Evolutionary conservation across 176 grass and related monocot species (phyloP).

Genomic region (Ananas comosus): DNA sequence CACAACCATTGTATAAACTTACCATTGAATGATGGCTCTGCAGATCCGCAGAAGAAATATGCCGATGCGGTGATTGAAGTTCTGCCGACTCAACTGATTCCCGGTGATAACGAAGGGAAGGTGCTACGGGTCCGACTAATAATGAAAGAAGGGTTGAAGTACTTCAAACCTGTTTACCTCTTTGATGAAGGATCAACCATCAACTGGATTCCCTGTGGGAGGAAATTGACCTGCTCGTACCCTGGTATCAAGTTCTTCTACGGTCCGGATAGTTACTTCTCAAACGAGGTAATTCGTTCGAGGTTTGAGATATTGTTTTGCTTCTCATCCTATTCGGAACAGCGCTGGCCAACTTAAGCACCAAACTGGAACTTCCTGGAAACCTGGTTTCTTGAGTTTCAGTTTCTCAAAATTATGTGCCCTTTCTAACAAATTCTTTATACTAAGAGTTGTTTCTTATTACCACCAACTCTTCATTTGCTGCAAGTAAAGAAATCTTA

Average conservation of each 20-base stretch:
- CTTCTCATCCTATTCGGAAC: too few species aligned
- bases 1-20: too few species aligned
- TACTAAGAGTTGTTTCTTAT: too few species aligned
- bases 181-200: conserved; percentile 91
- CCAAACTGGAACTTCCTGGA: conserved; percentile 1
- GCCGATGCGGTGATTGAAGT: conserved; percentile 83
- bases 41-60: conserved; percentile 86
- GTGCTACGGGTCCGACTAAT: conserved; percentile 73
- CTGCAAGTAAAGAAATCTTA: too few species aligned
- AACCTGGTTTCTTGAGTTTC: not conserved
- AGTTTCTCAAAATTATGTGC: not conserved
- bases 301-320: not conserved
- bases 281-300: conserved; percentile 54
- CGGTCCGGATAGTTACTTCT: conserved; percentile 63
- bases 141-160: conserved; percentile 66
- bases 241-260: conserved; percentile 83
- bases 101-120: conserved; percentile 78
- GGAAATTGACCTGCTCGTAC: conserved; percentile 86
- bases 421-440: too few species aligned
- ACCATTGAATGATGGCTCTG: not conserved
- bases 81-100: conserved; percentile 79
- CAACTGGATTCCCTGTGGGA: conserved; percentile 74
- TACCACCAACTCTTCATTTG: too few species aligned
- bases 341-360: not conserved
- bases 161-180: conserved; percentile 77